phyloP scores from a whole-genome alignment of 148 eudicot species.

The Arbutus unedo region DNA sequence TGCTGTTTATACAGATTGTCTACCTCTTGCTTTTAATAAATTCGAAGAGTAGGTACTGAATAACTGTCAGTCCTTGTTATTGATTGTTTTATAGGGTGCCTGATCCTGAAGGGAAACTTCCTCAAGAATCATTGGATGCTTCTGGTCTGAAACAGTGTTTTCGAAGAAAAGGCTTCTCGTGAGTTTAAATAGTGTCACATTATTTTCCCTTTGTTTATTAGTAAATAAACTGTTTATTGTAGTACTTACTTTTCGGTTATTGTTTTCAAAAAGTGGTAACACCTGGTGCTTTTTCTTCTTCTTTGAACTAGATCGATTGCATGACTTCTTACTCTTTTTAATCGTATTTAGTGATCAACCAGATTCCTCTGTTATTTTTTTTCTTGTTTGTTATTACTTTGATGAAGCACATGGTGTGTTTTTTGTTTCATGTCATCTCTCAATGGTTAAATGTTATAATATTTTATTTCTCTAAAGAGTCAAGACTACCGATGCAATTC shows the following conservation, averaged over 20 bases:
- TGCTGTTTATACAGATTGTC: constrained; percentile 12
- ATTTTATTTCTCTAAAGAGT: background rate
- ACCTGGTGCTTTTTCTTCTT: background rate
- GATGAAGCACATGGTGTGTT: background rate
- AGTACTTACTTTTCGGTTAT: background rate
- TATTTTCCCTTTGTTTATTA: background rate
- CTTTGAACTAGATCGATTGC: background rate
- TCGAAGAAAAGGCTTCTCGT: constrained; percentile 89
- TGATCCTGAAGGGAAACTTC: constrained; percentile 89
- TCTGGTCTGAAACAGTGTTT: constrained; percentile 63
- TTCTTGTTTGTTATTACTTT: background rate
- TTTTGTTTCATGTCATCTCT: background rate
- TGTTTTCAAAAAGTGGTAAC: background rate
- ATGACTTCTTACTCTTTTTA: background rate
- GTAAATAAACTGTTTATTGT: background rate
- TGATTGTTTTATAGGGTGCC: constrained; percentile 47
- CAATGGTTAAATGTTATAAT: background rate
- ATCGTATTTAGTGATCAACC: background rate
- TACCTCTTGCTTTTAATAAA: background rate
- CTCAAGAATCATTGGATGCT: constrained; percentile 82
- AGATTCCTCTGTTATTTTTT: background rate
- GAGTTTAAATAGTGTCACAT: constrained; percentile 33
- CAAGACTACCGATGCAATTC: background rate
- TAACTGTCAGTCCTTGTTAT: background rate
- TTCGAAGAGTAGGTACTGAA: background rate